A percentile compares a stretch with the other conserved stretches of the same genome.
These are phyloP conservation scores for Alternaria sp. DNA, from an alignment of 2,329 filamentous ascomycete species.

Conservation along the genomic window DNA sequence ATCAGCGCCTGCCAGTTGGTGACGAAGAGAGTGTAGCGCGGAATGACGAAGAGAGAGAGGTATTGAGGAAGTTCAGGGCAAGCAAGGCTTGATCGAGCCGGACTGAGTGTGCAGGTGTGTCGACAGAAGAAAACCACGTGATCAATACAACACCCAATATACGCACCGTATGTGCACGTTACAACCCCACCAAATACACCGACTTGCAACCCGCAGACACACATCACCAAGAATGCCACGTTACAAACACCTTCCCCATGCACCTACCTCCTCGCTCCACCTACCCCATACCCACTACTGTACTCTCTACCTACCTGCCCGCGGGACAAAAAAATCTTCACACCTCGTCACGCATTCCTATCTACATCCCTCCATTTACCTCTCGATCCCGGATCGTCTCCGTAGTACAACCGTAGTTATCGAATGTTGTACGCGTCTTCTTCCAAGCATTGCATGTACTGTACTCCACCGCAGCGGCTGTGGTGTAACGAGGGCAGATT, in stretches of 20 bases:
- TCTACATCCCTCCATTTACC: background rate
- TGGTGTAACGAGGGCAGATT: background rate
- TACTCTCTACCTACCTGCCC: background rate
- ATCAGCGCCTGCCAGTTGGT: conserved; percentile 55
- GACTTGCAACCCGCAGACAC: background rate
- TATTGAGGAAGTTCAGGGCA: conserved; percentile 42
- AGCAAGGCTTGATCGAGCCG: conserved; percentile 6
- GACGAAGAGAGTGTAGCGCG: conserved; percentile 38
- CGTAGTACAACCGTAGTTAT: background rate
- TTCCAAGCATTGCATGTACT: background rate
- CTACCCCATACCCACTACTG: background rate
- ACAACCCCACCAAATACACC: background rate
- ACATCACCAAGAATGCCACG: background rate
- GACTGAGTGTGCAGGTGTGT: background rate
- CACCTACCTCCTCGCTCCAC: background rate
- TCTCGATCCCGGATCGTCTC: background rate
- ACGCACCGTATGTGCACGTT: background rate
- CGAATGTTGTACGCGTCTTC: background rate
- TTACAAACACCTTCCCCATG: background rate
- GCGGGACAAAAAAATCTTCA: background rate
- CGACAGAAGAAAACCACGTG: background rate
- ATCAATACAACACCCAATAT: background rate
- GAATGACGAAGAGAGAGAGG: conserved; percentile 42
- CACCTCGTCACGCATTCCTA: background rate
- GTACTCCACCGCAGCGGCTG: background rate